Evolutionary conservation across 2,329 filamentous ascomycete species (phyloP), one percentile per base, ranked within the genome.

Genomic region (Alternaria incomplexa): DNA sequence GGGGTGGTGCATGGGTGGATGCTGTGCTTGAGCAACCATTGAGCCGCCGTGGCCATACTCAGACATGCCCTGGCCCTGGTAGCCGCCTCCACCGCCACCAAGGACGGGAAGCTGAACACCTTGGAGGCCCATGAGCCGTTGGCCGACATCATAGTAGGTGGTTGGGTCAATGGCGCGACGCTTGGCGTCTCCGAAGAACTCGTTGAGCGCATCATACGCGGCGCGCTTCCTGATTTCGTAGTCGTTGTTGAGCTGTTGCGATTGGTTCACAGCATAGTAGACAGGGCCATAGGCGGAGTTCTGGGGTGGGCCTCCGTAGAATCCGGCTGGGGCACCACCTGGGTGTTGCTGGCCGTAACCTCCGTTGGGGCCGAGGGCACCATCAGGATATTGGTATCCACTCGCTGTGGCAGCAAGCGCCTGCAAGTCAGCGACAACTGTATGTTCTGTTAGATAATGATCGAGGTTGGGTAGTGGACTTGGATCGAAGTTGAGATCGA

Each of bases 141-240:
- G 93, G 71, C 93, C 93, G 68, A 99, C 93, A 76, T 96, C 92
- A 61, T 91, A 87, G 81, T 97, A 98, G n/a, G 91, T 96, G 57
- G 87, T 87, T 4, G 94, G 92, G 78, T 98, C 93, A 70, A 98
- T 91, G 73, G 93, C 90, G 75, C 93, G 91, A 73, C 94, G 92
- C 86, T 97, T 98, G 71, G 93, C 90, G 77, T 92, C 93, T 70
- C 92, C 93, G 70, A 98, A 97, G 83, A 98, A 97, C 78, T 97
- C 93, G 77, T 97, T 95, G 63, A 97, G 84, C 62, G 92, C 91
- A 75, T 97, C 93, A 71, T 91, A 92, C n/a, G 89, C 89, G 65
- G 82, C 83, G 56, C 93, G 92, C 83, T 95, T 96, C 75, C 92
- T 89, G 70, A 89, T 87, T 75, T 95, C 92, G 74, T 91, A 88